Percentiles rank a stretch among this genome's conserved stretches.
phyloP scores from a whole-genome alignment of 2,329 filamentous ascomycete genomes.

The Calycina marina region DNA sequence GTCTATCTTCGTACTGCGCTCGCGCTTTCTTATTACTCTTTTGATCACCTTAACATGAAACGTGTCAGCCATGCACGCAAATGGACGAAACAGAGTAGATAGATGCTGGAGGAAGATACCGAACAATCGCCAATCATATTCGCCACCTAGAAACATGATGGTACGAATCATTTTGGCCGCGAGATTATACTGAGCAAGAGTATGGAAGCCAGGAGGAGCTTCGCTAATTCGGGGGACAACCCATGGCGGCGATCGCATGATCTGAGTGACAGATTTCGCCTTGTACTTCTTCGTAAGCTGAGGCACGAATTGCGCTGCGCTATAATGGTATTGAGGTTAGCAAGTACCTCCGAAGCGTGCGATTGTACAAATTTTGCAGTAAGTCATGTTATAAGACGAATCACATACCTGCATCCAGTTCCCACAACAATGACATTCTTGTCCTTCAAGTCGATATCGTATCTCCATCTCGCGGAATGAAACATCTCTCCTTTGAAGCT shows the following conservation, averaged over 20 bases:
- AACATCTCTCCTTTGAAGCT: slow-evolving; percentile 39
- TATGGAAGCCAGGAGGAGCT: slow-evolving; percentile 24
- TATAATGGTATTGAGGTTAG: no score
- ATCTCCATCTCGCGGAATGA: slow-evolving; percentile 41
- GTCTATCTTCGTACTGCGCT: slow-evolving; percentile 26
- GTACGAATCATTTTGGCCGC: slow-evolving; percentile 28
- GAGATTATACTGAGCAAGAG: slow-evolving; percentile 32
- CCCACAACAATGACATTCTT: slow-evolving; percentile 44
- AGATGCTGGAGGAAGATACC: no score
- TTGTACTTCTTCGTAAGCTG: slow-evolving; percentile 27
- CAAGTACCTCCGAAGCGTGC: no score
- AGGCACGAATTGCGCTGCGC: slow-evolving; percentile 41
- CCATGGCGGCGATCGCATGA: slow-evolving; percentile 45
- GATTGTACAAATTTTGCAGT: no score
- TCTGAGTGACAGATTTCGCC: slow-evolving; percentile 41
- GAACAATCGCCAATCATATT: slow-evolving; percentile 33
- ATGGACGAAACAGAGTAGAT: no score
- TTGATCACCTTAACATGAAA: no score
- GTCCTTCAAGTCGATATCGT: slow-evolving; percentile 33
- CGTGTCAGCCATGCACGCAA: no score
- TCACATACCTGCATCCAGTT: slow-evolving; percentile 43
- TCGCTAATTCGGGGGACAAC: slow-evolving; percentile 29
- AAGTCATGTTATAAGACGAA: no score
- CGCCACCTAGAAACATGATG: slow-evolving; percentile 26
- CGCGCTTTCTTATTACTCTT: slow-evolving; percentile 27